These are phyloP conservation scores for Luffa acutangula DNA, from an alignment of 306 rosid genomes.

Conservation along the genomic window DNA sequence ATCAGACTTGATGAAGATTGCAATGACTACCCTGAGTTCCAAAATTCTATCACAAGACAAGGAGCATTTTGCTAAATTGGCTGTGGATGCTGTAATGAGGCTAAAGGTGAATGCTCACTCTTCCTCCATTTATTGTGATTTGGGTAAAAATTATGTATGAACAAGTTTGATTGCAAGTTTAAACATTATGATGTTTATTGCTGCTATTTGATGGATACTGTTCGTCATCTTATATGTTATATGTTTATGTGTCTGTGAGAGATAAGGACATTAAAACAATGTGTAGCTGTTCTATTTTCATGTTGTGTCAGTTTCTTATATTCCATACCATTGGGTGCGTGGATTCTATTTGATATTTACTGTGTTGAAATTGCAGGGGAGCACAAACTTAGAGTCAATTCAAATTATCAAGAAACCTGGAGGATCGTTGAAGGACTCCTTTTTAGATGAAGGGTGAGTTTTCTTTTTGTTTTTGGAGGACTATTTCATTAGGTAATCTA, in stretches of 20 bases:
- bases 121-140: not conserved
- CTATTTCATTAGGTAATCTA: not conserved
- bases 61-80: slow-evolving; percentile 82
- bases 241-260: not conserved
- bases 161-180: not conserved
- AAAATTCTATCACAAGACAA: slow-evolving; percentile 95
- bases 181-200: not conserved
- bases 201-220: not conserved
- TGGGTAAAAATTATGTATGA: not conserved
- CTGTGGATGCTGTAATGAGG: slow-evolving; percentile 95
- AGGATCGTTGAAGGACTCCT: slow-evolving; percentile 80
- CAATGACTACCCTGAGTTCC: slow-evolving; percentile 94
- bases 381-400: slow-evolving; percentile 89
- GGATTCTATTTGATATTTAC: not conserved
- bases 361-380: slow-evolving; percentile 57
- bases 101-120: slow-evolving; percentile 48
- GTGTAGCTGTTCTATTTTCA: not conserved
- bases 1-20: slow-evolving; percentile 88
- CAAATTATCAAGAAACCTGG: slow-evolving; percentile 97
- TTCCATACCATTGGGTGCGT: not conserved
- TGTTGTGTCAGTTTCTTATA: not conserved
- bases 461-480: not conserved
- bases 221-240: not conserved
- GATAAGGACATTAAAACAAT: not conserved
- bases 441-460: slow-evolving; percentile 87